These are phyloP conservation scores for Diacronema lutheri DNA, from an alignment of 78 protist species.

Conservation along the genomic window DNA sequence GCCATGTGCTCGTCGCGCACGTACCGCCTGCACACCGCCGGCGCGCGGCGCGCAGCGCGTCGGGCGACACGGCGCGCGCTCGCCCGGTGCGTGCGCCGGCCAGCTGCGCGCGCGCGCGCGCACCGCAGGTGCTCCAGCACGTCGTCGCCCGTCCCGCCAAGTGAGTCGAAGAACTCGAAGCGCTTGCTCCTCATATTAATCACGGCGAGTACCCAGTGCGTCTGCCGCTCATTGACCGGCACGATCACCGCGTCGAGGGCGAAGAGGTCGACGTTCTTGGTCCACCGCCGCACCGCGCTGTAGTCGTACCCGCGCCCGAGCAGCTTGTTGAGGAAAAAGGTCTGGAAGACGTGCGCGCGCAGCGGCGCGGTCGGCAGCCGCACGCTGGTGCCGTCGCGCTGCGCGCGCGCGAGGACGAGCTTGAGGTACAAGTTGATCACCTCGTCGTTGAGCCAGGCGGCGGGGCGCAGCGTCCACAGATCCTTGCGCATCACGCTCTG, in stretches of 20 bases:
- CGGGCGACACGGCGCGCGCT: too few species aligned
- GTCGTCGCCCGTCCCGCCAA: not conserved
- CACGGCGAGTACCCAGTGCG: constrained; percentile 81
- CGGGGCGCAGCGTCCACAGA: not conserved
- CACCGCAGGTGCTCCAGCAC: not conserved
- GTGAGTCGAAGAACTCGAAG: constrained; percentile 77
- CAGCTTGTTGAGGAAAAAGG: constrained; percentile 68
- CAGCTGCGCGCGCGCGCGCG: not conserved
- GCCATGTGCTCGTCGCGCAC: not conserved
- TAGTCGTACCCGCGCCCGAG: constrained; percentile 45
- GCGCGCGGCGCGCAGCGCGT: not conserved
- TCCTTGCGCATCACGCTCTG: not conserved
- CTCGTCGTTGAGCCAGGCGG: constrained; percentile 25
- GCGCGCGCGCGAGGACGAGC: not conserved
- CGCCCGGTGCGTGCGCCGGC: not conserved
- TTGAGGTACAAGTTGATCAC: not conserved
- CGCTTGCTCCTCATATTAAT: constrained; percentile 59
- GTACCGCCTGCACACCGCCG: not conserved
- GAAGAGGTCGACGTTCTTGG: constrained; percentile 71
- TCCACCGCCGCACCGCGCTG: constrained; percentile 69
- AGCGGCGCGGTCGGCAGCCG: not conserved
- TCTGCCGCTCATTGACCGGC: constrained; percentile 72
- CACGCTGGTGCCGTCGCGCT: not conserved
- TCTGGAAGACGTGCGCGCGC: constrained; percentile 44
- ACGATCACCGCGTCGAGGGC: constrained; percentile 63